Base-by-base conservation (phyloP, 768 basidiomycete species). In the Xerocomus brunneocitrinus region DNA sequence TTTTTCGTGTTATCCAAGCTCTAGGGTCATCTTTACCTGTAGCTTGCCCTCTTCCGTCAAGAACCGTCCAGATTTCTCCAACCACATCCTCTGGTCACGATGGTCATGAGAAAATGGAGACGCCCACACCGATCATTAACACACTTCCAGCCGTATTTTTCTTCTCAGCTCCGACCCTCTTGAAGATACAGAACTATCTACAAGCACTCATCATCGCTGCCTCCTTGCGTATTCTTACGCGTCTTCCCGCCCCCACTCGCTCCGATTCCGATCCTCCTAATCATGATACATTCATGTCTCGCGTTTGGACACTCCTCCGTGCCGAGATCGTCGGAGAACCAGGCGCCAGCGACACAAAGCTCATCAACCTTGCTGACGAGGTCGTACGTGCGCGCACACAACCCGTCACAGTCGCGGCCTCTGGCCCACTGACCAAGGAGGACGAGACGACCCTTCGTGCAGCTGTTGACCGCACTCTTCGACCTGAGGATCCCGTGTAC, bases 361-460 rank as follows among this genome's bases (percentile, higher is more conserved):
- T 89, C 35, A 64, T 82, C 43, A 83, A 89, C 63, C 78, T 90
- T 25, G 85, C 83, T 1, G 88, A 89, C 61, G 88, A 90, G 63
- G 81, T 89, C 42, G 65, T 89, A 30, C 81, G 78, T 24, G 80
- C 80, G 5, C 76, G 76, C 30, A 68, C 70, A 28, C 63, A 69
- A 19, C 55, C 59, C 13, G 36, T 44, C 40, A 25, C 59, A 2
- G 4, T 40, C 12, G 5, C 50, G 12, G 16, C 24, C 8, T n/a
- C 55, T 47, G 12, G 19, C 5, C 10, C 42, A 3, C 47, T 72
- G 19, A 60, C 70, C 39, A 62, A 62, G 27, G 73, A 75, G 2
- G 80, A 82, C 54, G 85, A 87, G 58, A 57, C 53, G 6, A 67
- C 63, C 35, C 67, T 90, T 22, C 83, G 85, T 22, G 73, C 75